These are phyloP conservation scores for Eremothecium coryli DNA, from an alignment of 1,139 yeast genomes.

Conservation along the genomic window DNA sequence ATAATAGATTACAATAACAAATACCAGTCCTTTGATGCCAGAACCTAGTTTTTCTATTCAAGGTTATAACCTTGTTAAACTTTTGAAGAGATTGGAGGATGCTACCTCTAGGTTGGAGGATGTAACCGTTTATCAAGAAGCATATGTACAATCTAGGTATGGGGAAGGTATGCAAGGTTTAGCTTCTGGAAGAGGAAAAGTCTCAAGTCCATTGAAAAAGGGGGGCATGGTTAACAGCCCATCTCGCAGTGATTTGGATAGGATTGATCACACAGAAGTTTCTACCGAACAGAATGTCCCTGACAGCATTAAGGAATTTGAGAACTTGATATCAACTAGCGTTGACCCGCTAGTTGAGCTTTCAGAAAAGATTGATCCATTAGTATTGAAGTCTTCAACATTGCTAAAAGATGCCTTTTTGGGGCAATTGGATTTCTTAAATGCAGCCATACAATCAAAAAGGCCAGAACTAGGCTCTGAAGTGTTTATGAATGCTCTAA, in stretches of 20 bases:
- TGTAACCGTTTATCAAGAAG: slow-evolving; percentile 71
- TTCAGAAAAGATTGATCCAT: slow-evolving; percentile 53
- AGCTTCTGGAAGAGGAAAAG: slow-evolving; percentile 5
- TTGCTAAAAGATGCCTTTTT: slow-evolving; percentile 50
- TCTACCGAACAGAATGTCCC: slow-evolving; percentile 31
- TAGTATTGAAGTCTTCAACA: slow-evolving; percentile 53
- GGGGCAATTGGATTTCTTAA: slow-evolving; percentile 50
- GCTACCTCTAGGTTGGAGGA: slow-evolving; percentile 92
- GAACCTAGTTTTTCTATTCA: slow-evolving; percentile 47
- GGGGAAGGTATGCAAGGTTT: slow-evolving; percentile 10
- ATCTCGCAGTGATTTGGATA: slow-evolving; percentile 12
- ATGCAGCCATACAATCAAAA: slow-evolving; percentile 48
- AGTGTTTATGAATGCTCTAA: slow-evolving; percentile 46
- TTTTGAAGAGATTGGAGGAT: slow-evolving; percentile 78
- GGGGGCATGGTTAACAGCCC: no score
- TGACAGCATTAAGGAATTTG: slow-evolving; percentile 45
- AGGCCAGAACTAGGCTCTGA: slow-evolving; percentile 56
- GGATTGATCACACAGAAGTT: no score
- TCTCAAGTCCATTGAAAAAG: slow-evolving; percentile 12
- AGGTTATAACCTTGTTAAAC: slow-evolving; percentile 73
- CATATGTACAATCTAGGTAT: slow-evolving; percentile 27
- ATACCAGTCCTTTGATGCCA: slow-evolving; percentile 1
- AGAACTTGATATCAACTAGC: slow-evolving; percentile 41
- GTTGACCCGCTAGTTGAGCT: slow-evolving; percentile 52
- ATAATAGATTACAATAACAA: no score